Conservation (phyloP, 2,329 filamentous ascomycete species). For the Diaporthe citrichinensis region DNA sequence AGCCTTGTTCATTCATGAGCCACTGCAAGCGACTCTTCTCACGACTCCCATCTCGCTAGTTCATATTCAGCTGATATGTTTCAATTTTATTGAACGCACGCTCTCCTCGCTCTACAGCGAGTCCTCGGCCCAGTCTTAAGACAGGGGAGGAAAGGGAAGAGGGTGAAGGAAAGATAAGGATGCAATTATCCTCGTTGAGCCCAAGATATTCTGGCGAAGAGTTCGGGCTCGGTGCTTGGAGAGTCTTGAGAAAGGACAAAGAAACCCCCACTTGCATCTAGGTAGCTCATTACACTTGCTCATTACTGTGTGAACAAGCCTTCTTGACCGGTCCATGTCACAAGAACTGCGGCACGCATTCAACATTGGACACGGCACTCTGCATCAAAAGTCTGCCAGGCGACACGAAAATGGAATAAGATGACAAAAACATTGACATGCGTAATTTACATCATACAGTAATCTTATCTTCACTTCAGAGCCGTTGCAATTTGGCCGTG, state of each 20-base stretch:
- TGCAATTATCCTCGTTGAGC: background rate
- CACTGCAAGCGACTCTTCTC: background rate
- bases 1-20: background rate
- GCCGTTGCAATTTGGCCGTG: conserved; percentile 30
- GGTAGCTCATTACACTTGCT: background rate
- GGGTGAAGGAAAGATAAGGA: background rate
- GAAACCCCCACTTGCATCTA: background rate
- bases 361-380: background rate
- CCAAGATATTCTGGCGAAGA: background rate
- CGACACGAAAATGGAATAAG: background rate
- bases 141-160: background rate
- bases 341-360: background rate
- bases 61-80: background rate
- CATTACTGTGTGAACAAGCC: background rate
- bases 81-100: background rate
- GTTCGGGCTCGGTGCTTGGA: background rate
- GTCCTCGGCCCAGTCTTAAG: background rate
- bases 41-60: background rate
- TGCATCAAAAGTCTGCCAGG: no score
- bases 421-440: conserved; percentile 12
- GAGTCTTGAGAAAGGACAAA: no score
- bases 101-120: background rate
- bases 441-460: conserved; percentile 41
- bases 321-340: background rate
- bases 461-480: conserved; percentile 38